Percentiles rank a stretch among this genome's conserved stretches.
phyloP scores from a whole-genome alignment of 352 stramenopile genomes.

The Pythium aquatile region DNA sequence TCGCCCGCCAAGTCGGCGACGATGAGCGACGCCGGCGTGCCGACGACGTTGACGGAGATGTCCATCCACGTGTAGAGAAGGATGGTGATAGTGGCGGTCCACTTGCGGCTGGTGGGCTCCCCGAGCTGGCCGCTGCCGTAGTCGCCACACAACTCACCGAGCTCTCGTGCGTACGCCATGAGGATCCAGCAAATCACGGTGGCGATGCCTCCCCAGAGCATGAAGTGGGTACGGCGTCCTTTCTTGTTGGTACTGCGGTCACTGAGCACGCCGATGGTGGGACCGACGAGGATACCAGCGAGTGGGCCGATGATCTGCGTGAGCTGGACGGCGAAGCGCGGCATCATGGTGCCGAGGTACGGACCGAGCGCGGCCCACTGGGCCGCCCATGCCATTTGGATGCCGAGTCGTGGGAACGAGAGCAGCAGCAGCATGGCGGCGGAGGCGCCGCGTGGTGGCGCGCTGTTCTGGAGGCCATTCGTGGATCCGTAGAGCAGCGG shows the following conservation, averaged over 20 bases:
- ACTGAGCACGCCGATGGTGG: slow-evolving; percentile 45
- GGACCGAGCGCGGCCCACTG: slow-evolving; percentile 55
- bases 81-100: neutral
- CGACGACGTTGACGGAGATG: neutral
- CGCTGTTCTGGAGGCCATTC: neutral
- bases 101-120: neutral
- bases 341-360: slow-evolving; percentile 49
- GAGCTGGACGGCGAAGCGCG: slow-evolving; percentile 44
- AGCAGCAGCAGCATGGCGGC: slow-evolving; percentile 43
- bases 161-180: neutral
- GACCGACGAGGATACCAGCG: slow-evolving; percentile 44
- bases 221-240: neutral
- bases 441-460: slow-evolving; percentile 1
- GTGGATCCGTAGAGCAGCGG: neutral
- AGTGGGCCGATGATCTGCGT: slow-evolving; percentile 52
- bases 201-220: neutral
- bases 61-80: neutral
- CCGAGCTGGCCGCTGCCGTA: neutral
- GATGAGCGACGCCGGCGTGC: neutral
- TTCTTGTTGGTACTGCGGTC: slow-evolving; percentile 27
- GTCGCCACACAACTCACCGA: neutral
- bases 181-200: neutral
- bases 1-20: neutral
- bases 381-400: slow-evolving; percentile 56
- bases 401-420: slow-evolving; percentile 50